Conservation (phyloP, 441 rosid genomes). For the Corymbia calophylla region DNA sequence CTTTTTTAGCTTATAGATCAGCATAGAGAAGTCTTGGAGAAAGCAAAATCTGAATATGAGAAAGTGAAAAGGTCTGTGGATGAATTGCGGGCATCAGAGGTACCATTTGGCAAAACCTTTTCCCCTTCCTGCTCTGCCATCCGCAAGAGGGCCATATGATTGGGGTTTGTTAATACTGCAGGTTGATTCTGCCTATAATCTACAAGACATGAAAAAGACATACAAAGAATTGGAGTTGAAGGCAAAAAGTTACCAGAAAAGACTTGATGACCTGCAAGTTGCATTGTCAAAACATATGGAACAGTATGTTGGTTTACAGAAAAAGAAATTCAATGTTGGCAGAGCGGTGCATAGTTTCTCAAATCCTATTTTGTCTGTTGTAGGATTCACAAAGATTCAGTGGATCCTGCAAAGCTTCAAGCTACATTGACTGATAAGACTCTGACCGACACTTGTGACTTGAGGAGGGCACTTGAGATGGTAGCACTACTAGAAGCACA, state of each 20-base stretch:
- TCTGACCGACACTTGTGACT: slow-evolving; percentile 48
- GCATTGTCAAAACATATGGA: slow-evolving; percentile 67
- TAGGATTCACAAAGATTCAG: slow-evolving; percentile 91
- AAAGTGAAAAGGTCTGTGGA: slow-evolving; percentile 67
- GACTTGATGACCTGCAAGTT: slow-evolving; percentile 70
- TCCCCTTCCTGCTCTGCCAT: background rate
- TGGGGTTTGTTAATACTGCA: slow-evolving; percentile 13
- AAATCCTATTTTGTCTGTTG: slow-evolving; percentile 20
- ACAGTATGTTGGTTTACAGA: slow-evolving; percentile 54
- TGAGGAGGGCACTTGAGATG: slow-evolving; percentile 75
- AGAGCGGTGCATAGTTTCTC: background rate
- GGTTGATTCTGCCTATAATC: slow-evolving; percentile 82
- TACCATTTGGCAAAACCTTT: slow-evolving; percentile 17
- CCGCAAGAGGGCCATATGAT: background rate
- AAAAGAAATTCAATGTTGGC: background rate
- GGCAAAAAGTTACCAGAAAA: slow-evolving; percentile 79
- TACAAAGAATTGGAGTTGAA: slow-evolving; percentile 73
- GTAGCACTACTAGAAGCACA: slow-evolving; percentile 78
- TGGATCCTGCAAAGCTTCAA: slow-evolving; percentile 88
- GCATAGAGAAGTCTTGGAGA: slow-evolving; percentile 60
- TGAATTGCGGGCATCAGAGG: slow-evolving; percentile 86
- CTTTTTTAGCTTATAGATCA: slow-evolving; percentile 64
- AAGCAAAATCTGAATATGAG: slow-evolving; percentile 63
- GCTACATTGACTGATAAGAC: slow-evolving; percentile 51
- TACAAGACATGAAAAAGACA: slow-evolving; percentile 75